Percentiles rank a stretch among this genome's conserved stretches.
phyloP scores from a whole-genome alignment of 345 rosid species.

The Populus davidiana region DNA sequence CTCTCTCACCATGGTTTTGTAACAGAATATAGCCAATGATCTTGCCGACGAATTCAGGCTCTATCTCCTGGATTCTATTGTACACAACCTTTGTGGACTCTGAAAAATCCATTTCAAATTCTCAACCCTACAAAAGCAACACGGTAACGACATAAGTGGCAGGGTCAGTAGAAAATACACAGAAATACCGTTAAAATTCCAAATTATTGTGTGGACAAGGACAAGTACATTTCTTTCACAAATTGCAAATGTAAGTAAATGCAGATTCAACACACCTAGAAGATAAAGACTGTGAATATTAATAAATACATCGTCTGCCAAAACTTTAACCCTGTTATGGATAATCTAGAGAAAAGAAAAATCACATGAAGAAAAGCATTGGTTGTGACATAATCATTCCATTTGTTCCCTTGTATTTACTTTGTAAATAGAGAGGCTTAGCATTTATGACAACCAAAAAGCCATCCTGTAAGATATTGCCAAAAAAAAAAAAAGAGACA shows the following conservation, averaged over 20 bases:
- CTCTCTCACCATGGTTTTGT: conserved; percentile 67
- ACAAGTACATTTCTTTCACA: not conserved
- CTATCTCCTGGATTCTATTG: conserved; percentile 71
- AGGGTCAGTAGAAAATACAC: not conserved
- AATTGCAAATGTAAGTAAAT: not conserved
- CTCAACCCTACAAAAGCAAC: conserved; percentile 34
- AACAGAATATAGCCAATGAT: conserved; percentile 76
- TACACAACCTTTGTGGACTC: conserved; percentile 78
- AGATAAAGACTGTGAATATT: not conserved
- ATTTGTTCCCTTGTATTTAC: not conserved
- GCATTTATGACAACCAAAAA: not conserved
- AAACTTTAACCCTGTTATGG: not conserved
- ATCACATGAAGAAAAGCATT: not conserved
- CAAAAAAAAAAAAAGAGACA: not conserved
- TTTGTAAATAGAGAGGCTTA: not conserved
- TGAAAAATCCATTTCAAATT: conserved; percentile 55
- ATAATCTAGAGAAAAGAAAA: not conserved
- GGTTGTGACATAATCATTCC: not conserved
- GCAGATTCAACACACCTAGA: conserved; percentile 14
- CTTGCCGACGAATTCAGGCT: conserved; percentile 79
- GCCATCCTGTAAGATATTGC: not conserved
- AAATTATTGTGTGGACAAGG: not conserved
- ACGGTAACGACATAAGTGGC: not conserved
- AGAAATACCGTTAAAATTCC: not conserved
- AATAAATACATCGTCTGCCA: not conserved